Evolutionary conservation across 1,284 basidiomycete species (phyloP), one percentile per base, ranked within the genome.

Genomic region (Mixia osmundae): DNA sequence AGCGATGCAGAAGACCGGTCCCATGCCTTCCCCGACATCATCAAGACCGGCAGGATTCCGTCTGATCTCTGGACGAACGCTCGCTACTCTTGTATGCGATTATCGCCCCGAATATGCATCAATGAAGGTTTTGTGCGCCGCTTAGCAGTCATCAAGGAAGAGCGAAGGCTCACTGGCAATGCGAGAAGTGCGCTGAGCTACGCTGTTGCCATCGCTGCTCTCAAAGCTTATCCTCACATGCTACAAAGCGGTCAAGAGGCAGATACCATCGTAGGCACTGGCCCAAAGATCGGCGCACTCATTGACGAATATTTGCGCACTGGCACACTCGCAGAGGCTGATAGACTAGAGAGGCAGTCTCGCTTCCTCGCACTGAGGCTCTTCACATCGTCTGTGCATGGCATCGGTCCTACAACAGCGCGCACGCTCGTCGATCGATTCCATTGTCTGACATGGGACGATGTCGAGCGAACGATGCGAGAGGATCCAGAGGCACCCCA

Each of bases 401-500:
- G 75, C 5, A 69, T 80, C 24, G 76, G 76, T 5, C 61, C 73
- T 0, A 54, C 58, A n/a, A 72, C 64, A 2, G 72, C 75, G 3
- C 64, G 67, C 4, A 57, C 62, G 25, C 59, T 76, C 3, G 74
- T 69, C 50, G 63, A 64, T 16, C 57, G 64, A 19, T 69, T 36
- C 25, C 26, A 71, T 3, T 53, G 74, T 30, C 64, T 69, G 30
- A 69, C 64, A 0, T 48, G 74, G 11, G 61, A 66, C 4, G 69
- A 76, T 44, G 58, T 77, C 27, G 66, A 71, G 40, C 25, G 23
- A 19, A 22, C 20, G n/a, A 25, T 33, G n/a, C n/a, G n/a, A n/a
- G n/a, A n/a, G n/a, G n/a, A n/a, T n/a, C n/a, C n/a, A n/a, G n/a
- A n/a, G n/a, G n/a, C n/a, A n/a, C n/a, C n/a, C n/a, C n/a, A n/a